Evolutionary conservation across 345 rosid species (phyloP).

Genomic region (Ceriops tagal): DNA sequence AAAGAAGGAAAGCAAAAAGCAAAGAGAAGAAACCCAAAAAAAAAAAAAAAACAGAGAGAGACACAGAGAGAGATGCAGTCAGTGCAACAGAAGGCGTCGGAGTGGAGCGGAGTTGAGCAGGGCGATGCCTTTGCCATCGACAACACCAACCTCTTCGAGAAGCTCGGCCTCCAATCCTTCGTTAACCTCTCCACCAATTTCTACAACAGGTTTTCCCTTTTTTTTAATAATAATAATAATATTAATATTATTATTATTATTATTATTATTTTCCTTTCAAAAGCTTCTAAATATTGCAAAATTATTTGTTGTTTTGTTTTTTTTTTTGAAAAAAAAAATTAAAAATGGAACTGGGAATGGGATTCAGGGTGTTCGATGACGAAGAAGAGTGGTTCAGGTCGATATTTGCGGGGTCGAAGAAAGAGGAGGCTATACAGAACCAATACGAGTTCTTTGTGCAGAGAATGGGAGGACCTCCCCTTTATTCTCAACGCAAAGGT

Average conservation of each 20-base stretch:
- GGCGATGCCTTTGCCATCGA: conserved; percentile 84
- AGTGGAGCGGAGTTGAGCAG: conserved; percentile 74
- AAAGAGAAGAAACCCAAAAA: no score
- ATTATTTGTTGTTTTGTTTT: background rate
- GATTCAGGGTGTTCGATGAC: conserved; percentile 69
- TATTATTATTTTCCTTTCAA: no score
- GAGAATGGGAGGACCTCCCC: conserved; percentile 93
- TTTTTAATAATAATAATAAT: no score
- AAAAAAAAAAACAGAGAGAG: no score
- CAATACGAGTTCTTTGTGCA: conserved; percentile 91
- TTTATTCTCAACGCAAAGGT: conserved; percentile 84
- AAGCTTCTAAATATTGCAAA: no score
- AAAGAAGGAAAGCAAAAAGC: no score
- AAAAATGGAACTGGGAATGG: background rate
- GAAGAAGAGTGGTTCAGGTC: conserved; percentile 86
- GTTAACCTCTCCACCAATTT: conserved; percentile 83
- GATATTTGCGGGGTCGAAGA: conserved; percentile 63
- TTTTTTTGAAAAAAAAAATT: background rate
- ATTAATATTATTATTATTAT: no score
- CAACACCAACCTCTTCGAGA: conserved; percentile 62
- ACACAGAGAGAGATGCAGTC: conserved; percentile 47
- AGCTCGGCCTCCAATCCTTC: conserved; percentile 78
- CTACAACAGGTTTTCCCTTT: conserved; percentile 55
- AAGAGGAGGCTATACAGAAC: conserved; percentile 87
- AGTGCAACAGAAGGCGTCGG: conserved; percentile 74